phyloP scores from a whole-genome alignment of 148 eudicot genomes.

The Fallopia convolvulus region DNA sequence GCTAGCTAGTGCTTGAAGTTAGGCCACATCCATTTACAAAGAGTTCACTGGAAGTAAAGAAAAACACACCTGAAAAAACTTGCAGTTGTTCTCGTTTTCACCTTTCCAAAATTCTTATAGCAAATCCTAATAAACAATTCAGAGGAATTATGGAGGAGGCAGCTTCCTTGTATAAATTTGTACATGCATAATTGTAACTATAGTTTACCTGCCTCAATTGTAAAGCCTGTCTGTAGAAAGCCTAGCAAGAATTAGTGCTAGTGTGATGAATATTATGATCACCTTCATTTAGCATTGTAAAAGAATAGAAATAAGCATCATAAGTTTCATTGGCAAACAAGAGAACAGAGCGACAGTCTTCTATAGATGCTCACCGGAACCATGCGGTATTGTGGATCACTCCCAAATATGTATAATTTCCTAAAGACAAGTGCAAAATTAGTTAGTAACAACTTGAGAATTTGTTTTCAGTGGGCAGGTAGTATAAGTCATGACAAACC shows the following conservation, averaged over 20 bases:
- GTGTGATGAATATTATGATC: neutral
- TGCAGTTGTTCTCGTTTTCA: too few species aligned
- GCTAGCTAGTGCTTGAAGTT: too few species aligned
- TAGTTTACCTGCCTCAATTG: neutral
- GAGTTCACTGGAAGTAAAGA: too few species aligned
- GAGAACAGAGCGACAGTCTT: neutral
- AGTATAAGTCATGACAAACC: constrained; percentile 29
- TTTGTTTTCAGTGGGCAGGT: neutral
- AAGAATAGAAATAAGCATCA: neutral
- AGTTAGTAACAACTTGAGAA: neutral
- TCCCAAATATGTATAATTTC: constrained; percentile 47
- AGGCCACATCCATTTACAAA: too few species aligned
- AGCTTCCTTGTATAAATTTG: too few species aligned
- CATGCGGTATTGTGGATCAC: constrained; percentile 30
- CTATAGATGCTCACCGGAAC: constrained; percentile 34
- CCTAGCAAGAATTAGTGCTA: neutral
- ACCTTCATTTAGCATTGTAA: neutral
- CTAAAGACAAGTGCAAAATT: constrained; percentile 21
- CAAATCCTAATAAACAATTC: too few species aligned
- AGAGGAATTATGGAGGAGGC: too few species aligned
- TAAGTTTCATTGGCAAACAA: neutral
- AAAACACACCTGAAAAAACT: too few species aligned
- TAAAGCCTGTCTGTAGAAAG: neutral
- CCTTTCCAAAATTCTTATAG: too few species aligned
- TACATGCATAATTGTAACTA: neutral